These are phyloP conservation scores for Penicillium sp. DNA, from an alignment of 2,329 filamentous ascomycete genomes.

Conservation along the genomic window DNA sequence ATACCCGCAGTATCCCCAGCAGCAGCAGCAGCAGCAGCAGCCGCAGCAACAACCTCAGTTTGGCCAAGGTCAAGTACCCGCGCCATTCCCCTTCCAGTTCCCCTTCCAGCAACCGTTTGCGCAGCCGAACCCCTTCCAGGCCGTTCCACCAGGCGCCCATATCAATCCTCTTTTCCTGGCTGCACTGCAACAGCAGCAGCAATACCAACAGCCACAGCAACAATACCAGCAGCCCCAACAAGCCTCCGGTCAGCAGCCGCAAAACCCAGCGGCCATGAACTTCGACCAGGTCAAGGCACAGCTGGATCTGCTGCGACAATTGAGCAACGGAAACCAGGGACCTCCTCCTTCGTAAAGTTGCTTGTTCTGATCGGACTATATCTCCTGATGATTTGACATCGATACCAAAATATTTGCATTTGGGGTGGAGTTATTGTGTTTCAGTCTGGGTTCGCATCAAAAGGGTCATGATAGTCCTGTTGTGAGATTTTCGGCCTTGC, in stretches of 20 bases:
- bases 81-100: conserved; percentile 47
- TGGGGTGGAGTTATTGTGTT: conserved; percentile 27
- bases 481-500: conserved; percentile 7
- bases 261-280: conserved; percentile 40
- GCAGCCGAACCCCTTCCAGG: conserved; percentile 53
- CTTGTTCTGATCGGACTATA: conserved; percentile 18
- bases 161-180: conserved; percentile 66
- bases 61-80: conserved; percentile 33
- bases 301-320: conserved; percentile 47
- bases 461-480: conserved; percentile 18
- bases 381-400: conserved; percentile 20
- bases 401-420: conserved; percentile 33
- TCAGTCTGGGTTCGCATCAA: conserved; percentile 17
- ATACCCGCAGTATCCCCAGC: conserved; percentile 39
- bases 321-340: conserved; percentile 44
- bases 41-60: conserved; percentile 44
- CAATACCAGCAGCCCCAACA: conserved; percentile 37
- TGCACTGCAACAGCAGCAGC: conserved; percentile 50
- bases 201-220: conserved; percentile 40
- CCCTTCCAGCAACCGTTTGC: conserved; percentile 47
- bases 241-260: conserved; percentile 34
- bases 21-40: conserved; percentile 48
- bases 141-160: conserved; percentile 54
- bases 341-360: conserved; percentile 35
- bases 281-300: conserved; percentile 52